Evolutionary conservation across 2,329 filamentous ascomycete species (phyloP).

Genomic region (Chrysosporium keratinophilum): DNA sequence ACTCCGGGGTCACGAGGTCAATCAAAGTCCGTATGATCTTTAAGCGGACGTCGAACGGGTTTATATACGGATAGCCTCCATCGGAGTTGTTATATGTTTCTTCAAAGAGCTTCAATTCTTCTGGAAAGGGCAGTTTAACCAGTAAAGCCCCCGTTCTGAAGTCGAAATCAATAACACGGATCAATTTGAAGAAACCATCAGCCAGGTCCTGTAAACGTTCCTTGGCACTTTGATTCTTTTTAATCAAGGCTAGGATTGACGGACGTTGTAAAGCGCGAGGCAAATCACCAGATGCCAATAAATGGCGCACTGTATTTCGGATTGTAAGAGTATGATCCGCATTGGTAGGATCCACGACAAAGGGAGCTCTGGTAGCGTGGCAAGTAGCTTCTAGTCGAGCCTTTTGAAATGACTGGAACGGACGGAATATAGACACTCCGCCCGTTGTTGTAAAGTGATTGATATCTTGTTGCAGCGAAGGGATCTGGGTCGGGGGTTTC

Average conservation of each 20-base stretch:
- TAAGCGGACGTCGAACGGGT: slow-evolving; percentile 28
- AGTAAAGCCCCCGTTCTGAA: slow-evolving; percentile 28
- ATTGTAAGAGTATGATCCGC: slow-evolving; percentile 61
- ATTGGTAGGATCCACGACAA: slow-evolving; percentile 84
- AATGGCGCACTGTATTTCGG: slow-evolving; percentile 68
- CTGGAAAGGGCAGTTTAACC: slow-evolving; percentile 22
- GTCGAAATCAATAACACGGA: slow-evolving; percentile 25
- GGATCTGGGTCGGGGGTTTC: background rate
- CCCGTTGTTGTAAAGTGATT: slow-evolving; percentile 23
- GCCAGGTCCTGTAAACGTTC: slow-evolving; percentile 44
- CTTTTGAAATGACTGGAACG: slow-evolving; percentile 49
- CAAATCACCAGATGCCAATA: slow-evolving; percentile 50
- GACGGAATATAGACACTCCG: slow-evolving; percentile 30
- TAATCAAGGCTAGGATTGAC: slow-evolving; percentile 52
- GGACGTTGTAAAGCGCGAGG: slow-evolving; percentile 60
- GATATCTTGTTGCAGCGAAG: background rate
- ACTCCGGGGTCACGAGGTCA: slow-evolving; percentile 40
- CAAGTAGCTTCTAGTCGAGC: slow-evolving; percentile 57
- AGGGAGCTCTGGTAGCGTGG: slow-evolving; percentile 53
- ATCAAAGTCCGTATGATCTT: slow-evolving; percentile 41
- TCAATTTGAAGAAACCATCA: slow-evolving; percentile 40
- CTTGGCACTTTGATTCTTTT: slow-evolving; percentile 40
- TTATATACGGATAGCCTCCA: background rate
- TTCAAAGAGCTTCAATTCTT: slow-evolving; percentile 12
- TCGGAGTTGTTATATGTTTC: slow-evolving; percentile 9